Evolutionary conservation across 1,139 yeast species (phyloP).

Genomic region (Blastobotrys raffinosifermentans): DNA sequence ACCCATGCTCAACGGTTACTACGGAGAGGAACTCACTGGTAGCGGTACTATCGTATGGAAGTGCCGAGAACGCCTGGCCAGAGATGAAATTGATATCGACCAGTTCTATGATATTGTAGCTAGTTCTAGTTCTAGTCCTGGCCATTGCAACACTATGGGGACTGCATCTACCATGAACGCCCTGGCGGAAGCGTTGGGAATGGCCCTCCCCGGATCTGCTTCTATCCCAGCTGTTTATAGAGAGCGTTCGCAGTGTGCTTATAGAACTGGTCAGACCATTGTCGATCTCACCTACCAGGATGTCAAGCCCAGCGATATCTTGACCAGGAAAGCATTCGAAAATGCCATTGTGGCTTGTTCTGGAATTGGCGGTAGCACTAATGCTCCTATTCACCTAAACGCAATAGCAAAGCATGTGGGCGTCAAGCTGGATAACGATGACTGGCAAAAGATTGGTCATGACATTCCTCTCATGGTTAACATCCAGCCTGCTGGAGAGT

Average conservation of each 20-base stretch:
- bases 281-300: slow-evolving; percentile 19
- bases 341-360: slow-evolving; percentile 21
- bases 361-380: slow-evolving; percentile 23
- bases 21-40: slow-evolving; percentile 21
- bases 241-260: slow-evolving; percentile 22
- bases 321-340: slow-evolving; percentile 21
- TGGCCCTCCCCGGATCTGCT: slow-evolving; percentile 24
- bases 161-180: slow-evolving; percentile 26
- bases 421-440: slow-evolving; percentile 18
- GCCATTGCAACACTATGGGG: slow-evolving; percentile 25
- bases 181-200: slow-evolving; percentile 22
- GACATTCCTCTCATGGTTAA: slow-evolving; percentile 20
- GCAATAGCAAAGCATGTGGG: slow-evolving; percentile 24
- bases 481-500: slow-evolving; percentile 23
- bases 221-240: slow-evolving; percentile 23
- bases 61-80: slow-evolving; percentile 18
- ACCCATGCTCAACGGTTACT: slow-evolving; percentile 32
- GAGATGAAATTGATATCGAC: slow-evolving; percentile 17
- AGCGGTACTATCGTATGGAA: slow-evolving; percentile 27
- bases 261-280: slow-evolving; percentile 17
- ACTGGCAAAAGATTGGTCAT: slow-evolving; percentile 21
- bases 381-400: slow-evolving; percentile 23
- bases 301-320: slow-evolving; percentile 20
- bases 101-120: slow-evolving; percentile 19
- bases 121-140: slow-evolving; percentile 20